phyloP scores from a whole-genome alignment of 2,329 filamentous ascomycete genomes.

The Mycosphaerella arachidis region DNA sequence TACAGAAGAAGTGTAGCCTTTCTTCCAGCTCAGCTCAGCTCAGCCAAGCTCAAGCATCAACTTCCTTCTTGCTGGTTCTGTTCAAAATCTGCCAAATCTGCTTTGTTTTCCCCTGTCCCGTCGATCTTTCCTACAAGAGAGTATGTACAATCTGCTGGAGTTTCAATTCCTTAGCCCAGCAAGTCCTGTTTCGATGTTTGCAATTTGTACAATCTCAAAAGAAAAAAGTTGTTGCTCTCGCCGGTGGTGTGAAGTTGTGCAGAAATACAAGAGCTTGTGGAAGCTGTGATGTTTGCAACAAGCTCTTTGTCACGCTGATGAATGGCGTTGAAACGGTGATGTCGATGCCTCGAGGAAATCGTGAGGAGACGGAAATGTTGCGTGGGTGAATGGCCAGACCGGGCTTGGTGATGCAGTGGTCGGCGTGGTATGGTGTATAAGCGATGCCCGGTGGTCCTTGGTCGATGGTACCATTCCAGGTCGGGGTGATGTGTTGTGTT shows the following conservation, averaged over 20 bases:
- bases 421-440: conserved; percentile 7
- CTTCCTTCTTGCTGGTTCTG: neutral
- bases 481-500: conserved; percentile 8
- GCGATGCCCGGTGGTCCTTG: conserved; percentile 10
- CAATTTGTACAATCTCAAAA: conserved; percentile 6
- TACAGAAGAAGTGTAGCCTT: neutral
- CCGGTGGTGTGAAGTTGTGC: neutral
- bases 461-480: conserved; percentile 10
- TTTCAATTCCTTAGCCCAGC: neutral
- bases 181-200: conserved; percentile 3
- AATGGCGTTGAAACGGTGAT: conserved; percentile 22
- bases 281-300: neutral
- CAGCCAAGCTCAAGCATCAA: neutral
- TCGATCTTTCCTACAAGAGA: neutral
- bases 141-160: conserved; percentile 12
- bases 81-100: neutral
- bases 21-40: neutral
- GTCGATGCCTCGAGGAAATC: conserved; percentile 15
- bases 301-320: conserved; percentile 7
- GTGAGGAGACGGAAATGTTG: conserved; percentile 18
- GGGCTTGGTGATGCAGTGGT: conserved; percentile 12
- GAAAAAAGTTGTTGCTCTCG: neutral
- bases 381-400: conserved; percentile 16
- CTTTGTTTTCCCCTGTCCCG: neutral
- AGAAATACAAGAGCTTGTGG: conserved; percentile 2